Percentiles rank a stretch among this genome's conserved stretches.
phyloP scores from a whole-genome alignment of 1,284 basidiomycete species.

The Prillingera fragicola region DNA sequence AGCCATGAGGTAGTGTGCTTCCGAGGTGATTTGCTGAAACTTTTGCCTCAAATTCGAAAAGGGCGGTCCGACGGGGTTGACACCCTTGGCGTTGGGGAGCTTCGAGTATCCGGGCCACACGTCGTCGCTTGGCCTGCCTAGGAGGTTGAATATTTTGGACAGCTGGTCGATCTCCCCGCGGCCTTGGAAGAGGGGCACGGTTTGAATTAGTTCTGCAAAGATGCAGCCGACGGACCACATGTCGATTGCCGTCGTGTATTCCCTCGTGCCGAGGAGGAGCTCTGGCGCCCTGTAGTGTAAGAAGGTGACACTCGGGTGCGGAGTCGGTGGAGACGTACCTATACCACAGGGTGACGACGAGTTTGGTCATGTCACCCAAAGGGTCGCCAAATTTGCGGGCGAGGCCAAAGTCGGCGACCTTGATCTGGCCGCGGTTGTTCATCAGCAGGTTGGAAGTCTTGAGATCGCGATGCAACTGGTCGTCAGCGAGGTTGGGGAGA shows the following conservation, averaged over 20 bases:
- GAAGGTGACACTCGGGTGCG: neutral
- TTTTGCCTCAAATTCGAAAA: constrained; percentile 51
- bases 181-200: constrained; percentile 92
- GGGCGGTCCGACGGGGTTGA: constrained; percentile 66
- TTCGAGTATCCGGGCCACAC: constrained; percentile 79
- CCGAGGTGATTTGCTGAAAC: constrained; percentile 73
- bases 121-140: constrained; percentile 77
- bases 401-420: constrained; percentile 97
- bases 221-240: constrained; percentile 56
- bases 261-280: constrained; percentile 83
- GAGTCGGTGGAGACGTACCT: constrained; percentile 56
- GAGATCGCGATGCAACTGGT: constrained; percentile 78
- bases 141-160: constrained; percentile 69
- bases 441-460: constrained; percentile 97
- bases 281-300: constrained; percentile 73
- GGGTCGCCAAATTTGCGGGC: constrained; percentile 94
- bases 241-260: constrained; percentile 76
- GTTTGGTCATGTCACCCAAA: constrained; percentile 87
- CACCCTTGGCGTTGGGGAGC: constrained; percentile 72
- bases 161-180: constrained; percentile 90
- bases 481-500: neutral
- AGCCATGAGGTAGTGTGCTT: constrained; percentile 79
- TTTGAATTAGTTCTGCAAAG: constrained; percentile 89
- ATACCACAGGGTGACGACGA: constrained; percentile 99
- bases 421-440: constrained; percentile 98